Percentiles rank a stretch among this genome's conserved stretches.
Conservation (phyloP, 371 early-diverging fungal genomes). For the Saksenaea vasiformis region DNA sequence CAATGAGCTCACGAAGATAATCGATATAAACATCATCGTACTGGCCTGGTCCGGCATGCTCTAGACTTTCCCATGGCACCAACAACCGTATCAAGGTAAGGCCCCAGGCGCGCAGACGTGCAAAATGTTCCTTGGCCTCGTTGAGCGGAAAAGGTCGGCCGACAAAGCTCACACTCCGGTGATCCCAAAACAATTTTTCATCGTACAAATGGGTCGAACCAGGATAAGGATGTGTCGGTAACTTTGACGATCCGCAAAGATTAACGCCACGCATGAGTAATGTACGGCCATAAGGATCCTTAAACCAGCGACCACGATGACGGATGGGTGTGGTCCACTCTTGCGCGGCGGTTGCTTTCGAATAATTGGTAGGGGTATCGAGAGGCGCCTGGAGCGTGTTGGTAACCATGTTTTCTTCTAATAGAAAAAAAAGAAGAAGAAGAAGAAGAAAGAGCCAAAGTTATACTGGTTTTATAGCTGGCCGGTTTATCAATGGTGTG, state of each 20-base stretch:
- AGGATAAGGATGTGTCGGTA: slow-evolving; percentile 58
- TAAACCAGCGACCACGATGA: slow-evolving; percentile 51
- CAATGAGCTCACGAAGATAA: slow-evolving; percentile 64
- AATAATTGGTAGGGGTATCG: background rate
- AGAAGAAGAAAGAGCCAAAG: background rate
- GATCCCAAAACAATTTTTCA: slow-evolving; percentile 61
- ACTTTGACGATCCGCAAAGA: slow-evolving; percentile 64
- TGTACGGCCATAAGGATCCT: slow-evolving; percentile 53
- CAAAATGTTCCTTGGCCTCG: slow-evolving; percentile 78
- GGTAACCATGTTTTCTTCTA: background rate
- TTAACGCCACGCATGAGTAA: slow-evolving; percentile 68
- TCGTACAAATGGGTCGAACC: slow-evolving; percentile 57
- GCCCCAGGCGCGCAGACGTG: slow-evolving; percentile 75
- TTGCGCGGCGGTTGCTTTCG: slow-evolving; percentile 19
- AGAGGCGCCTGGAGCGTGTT: slow-evolving; percentile 2
- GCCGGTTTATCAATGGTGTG: background rate
- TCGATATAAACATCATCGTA: slow-evolving; percentile 85
- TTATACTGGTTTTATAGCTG: background rate
- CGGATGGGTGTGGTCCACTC: slow-evolving; percentile 24
- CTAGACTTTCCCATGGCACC: slow-evolving; percentile 85
- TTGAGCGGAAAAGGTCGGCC: slow-evolving; percentile 77
- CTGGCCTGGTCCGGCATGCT: slow-evolving; percentile 69
- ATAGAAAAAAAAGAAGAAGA: background rate
- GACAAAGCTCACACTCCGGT: slow-evolving; percentile 63
- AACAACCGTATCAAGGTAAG: slow-evolving; percentile 72